A percentile compares a stretch with the other conserved stretches of the same genome.
Evolutionary conservation across 2,329 filamentous ascomycete genomes (phyloP).

Genomic region (Zarea fungicola): DNA sequence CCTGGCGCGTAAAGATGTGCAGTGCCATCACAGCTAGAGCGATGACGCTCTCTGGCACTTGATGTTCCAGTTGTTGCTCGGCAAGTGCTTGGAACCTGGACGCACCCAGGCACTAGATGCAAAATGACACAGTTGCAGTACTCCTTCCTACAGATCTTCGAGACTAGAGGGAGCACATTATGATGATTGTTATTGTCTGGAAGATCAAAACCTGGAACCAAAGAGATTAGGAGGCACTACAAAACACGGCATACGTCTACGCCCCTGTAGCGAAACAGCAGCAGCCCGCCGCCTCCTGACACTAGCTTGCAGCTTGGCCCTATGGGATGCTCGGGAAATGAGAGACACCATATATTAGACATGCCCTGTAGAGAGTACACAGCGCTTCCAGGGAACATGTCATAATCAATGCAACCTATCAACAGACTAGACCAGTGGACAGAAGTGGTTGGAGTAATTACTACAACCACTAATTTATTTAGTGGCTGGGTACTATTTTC

Average conservation of each 20-base stretch:
- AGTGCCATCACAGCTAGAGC: not conserved
- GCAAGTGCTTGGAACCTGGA: not conserved
- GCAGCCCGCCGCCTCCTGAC: not conserved
- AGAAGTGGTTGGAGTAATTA: not conserved
- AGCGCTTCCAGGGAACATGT: constrained; percentile 1
- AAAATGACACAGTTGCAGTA: not conserved
- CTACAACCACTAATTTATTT: not conserved
- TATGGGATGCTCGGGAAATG: constrained; percentile 1
- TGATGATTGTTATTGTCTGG: too few relatives aligned
- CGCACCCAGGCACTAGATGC: not conserved
- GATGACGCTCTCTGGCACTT: constrained; percentile 1
- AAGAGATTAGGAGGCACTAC: not conserved
- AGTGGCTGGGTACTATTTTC: constrained; percentile 1
- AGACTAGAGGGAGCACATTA: not conserved
- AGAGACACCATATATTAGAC: not conserved
- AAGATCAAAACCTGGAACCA: constrained; percentile 6
- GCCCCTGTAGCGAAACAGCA: not conserved
- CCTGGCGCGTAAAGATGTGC: not conserved
- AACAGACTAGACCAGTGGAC: not conserved
- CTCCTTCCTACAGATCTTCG: not conserved
- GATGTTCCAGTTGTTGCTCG: not conserved
- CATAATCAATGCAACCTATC: not conserved
- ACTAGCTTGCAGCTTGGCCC: not conserved
- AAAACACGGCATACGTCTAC: too few relatives aligned
- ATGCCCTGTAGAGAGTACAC: not conserved